phyloP scores from a whole-genome alignment of 1,284 basidiomycete species.

The Cryptococcus sp. region DNA sequence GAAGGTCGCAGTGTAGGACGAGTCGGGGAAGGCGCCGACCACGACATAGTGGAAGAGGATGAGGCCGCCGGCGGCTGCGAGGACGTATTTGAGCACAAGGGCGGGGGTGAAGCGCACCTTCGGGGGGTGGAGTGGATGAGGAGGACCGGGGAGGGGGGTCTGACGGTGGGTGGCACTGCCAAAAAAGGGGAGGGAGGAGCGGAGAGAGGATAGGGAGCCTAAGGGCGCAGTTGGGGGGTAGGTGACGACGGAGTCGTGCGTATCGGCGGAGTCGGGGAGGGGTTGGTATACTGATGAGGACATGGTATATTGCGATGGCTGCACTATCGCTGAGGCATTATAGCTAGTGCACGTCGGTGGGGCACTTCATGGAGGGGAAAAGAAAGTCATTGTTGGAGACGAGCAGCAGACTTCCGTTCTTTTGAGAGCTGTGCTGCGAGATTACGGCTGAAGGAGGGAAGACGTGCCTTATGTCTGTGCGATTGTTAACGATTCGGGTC shows the following conservation, averaged over 20 bases:
- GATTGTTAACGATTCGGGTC: no score
- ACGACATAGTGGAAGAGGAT: conserved; percentile 23
- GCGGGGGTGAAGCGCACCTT: conserved; percentile 8
- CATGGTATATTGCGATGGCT: neutral
- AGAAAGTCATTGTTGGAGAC: neutral
- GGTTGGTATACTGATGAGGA: conserved; percentile 14
- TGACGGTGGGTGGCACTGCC: neutral
- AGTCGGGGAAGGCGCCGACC: conserved; percentile 24
- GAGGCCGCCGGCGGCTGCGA: conserved; percentile 7
- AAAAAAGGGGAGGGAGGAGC: neutral
- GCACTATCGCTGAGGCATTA: neutral
- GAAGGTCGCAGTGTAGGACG: conserved; percentile 10
- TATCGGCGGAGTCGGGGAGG: conserved; percentile 7
- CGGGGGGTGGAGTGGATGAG: conserved; percentile 1
- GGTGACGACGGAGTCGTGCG: neutral
- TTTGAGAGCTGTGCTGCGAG: no score
- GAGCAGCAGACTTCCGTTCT: no score
- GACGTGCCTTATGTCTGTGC: no score
- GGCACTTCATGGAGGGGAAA: neutral
- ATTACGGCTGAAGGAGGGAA: no score
- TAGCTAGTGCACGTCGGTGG: neutral
- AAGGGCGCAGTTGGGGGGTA: neutral
- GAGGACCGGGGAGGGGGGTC: neutral
- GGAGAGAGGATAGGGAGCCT: conserved; percentile 1
- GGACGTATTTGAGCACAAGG: conserved; percentile 17